phyloP scores from a whole-genome alignment of 345 rosid species.

The Laguncularia racemosa region DNA sequence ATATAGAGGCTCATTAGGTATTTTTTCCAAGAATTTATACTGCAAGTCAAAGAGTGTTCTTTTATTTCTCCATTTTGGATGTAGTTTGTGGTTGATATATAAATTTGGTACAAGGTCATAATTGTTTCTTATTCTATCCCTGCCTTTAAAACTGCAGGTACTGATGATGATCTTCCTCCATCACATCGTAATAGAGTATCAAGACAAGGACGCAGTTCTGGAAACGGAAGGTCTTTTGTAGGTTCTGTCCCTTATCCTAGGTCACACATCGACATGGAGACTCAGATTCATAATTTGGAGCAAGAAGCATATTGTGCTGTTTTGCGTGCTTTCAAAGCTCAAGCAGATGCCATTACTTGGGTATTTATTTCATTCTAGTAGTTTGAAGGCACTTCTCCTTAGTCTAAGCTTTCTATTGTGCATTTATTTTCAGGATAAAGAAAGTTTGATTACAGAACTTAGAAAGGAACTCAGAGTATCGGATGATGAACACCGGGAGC shows the following conservation, averaged over 20 bases:
- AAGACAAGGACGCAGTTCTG: slow-evolving; percentile 21
- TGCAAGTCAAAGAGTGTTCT: too few species aligned
- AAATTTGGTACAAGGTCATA: neutral
- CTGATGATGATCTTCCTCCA: slow-evolving; percentile 43
- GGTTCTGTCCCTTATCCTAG: slow-evolving; percentile 31
- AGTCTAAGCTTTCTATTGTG: neutral
- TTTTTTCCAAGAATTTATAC: too few species aligned
- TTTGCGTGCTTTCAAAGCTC: slow-evolving; percentile 95
- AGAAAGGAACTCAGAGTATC: slow-evolving; percentile 93
- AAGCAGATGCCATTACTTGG: slow-evolving; percentile 97
- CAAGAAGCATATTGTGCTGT: slow-evolving; percentile 96
- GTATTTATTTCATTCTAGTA: slow-evolving; percentile 27
- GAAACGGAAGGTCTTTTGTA: slow-evolving; percentile 31
- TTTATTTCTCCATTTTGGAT: too few species aligned
- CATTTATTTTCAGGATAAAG: slow-evolving; percentile 61
- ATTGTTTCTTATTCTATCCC: neutral
- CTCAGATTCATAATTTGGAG: slow-evolving; percentile 86
- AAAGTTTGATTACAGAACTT: slow-evolving; percentile 85
- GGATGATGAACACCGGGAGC: slow-evolving; percentile 95
- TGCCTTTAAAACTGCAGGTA: slow-evolving; percentile 21
- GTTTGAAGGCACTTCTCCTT: neutral
- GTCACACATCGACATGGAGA: slow-evolving; percentile 57
- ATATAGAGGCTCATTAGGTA: too few species aligned
- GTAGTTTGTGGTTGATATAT: neutral
- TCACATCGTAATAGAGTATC: slow-evolving; percentile 27